Evolutionary conservation across 768 basidiomycete genomes (phyloP).

Genomic region (Dentipellis sp.): DNA sequence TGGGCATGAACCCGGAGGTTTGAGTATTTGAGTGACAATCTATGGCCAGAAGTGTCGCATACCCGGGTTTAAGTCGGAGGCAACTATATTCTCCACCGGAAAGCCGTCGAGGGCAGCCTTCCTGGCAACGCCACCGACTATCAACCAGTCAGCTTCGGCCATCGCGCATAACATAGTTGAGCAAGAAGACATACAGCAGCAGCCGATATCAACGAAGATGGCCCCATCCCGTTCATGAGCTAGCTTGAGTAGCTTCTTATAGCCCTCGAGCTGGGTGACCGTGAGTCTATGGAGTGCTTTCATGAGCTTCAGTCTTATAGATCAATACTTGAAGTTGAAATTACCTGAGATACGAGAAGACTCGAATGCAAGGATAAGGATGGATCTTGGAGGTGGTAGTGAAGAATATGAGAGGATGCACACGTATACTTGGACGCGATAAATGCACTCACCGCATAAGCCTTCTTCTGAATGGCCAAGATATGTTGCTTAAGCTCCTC

Average conservation of each 20-base stretch:
- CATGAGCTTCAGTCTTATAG: background rate
- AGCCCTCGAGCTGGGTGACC: conserved; percentile 17
- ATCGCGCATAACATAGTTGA: background rate
- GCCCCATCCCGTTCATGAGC: conserved; percentile 26
- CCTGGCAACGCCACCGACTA: conserved; percentile 34
- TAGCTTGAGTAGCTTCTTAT: conserved; percentile 24
- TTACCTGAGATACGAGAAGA: conserved; percentile 16
- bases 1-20: background rate
- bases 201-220: conserved; percentile 36
- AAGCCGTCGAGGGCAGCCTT: conserved; percentile 34
- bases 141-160: background rate
- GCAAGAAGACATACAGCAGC: conserved; percentile 28
- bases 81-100: conserved; percentile 29
- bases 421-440: background rate
- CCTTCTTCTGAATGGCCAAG: conserved; percentile 15
- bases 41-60: background rate
- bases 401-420: background rate
- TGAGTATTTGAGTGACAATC: background rate
- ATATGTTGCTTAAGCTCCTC: conserved; percentile 19
- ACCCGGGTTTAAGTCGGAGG: conserved; percentile 31
- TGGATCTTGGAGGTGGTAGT: conserved; percentile 12
- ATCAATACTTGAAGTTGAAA: background rate
- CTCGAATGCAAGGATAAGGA: conserved; percentile 24
- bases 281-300: conserved; percentile 12
- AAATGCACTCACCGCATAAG: conserved; percentile 10